Conservation (phyloP, 768 basidiomycete genomes). For the Termitomyces sp. region DNA sequence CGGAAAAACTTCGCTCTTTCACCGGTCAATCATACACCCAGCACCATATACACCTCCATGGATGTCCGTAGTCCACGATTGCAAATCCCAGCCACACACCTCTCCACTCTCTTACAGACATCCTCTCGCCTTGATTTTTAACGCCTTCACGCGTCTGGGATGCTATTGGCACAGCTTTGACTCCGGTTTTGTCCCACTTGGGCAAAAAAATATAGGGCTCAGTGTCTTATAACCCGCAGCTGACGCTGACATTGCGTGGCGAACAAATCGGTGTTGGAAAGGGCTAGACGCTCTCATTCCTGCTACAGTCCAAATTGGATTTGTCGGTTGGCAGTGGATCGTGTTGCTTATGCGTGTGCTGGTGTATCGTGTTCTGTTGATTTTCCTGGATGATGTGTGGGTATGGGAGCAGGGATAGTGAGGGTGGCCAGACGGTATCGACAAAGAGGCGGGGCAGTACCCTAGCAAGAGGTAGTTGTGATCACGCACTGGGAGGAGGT, state of each 20-base stretch:
- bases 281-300: conserved; percentile 69
- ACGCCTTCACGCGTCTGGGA: conserved; percentile 83
- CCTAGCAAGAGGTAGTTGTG: conserved; percentile 74
- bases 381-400: conserved; percentile 93
- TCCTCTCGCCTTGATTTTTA: conserved; percentile 87
- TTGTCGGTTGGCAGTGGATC: conserved; percentile 71
- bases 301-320: conserved; percentile 42
- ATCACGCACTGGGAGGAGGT: conserved; percentile 89
- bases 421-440: conserved; percentile 60
- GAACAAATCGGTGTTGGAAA: conserved; percentile 38
- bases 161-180: conserved; percentile 87
- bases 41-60: conserved; percentile 32
- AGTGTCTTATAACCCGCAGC: conserved; percentile 35
- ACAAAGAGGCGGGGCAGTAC: conserved; percentile 42
- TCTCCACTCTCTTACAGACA: conserved; percentile 69
- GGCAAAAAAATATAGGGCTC: conserved; percentile 41
- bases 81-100: conserved; percentile 61
- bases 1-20: conserved; percentile 82
- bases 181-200: conserved; percentile 66
- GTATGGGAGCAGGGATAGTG: conserved; percentile 85
- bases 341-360: conserved; percentile 85
- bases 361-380: conserved; percentile 66
- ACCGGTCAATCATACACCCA: conserved; percentile 92
- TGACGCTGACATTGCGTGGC: conserved; percentile 30
- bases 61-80: conserved; percentile 61